A percentile compares a stretch with the other conserved stretches of the same genome.
Evolutionary conservation across 2,329 filamentous ascomycete species (phyloP).

Genomic region (Aspergillus latus): DNA sequence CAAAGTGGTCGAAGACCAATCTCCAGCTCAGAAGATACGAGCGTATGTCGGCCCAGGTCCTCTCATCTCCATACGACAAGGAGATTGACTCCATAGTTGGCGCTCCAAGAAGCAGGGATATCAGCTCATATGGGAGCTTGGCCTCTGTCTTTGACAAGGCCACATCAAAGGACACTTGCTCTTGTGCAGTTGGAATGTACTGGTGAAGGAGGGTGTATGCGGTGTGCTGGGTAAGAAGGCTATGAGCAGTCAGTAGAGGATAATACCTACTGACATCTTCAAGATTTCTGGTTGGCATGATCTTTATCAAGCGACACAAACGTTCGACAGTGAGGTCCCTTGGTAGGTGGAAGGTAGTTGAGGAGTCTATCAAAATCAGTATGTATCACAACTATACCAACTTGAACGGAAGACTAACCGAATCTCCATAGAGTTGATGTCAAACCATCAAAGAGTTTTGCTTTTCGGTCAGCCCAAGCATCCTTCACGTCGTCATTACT

Average conservation of each 20-base stretch:
- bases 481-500: conserved; percentile 85
- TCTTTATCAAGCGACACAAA: conserved; percentile 67
- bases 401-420: conserved; percentile 30
- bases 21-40: conserved; percentile 88
- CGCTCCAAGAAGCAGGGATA: conserved; percentile 78
- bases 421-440: conserved; percentile 43
- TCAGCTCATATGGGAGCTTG: conserved; percentile 75
- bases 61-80: conserved; percentile 63
- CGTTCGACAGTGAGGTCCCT: conserved; percentile 73
- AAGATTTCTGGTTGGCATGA: conserved; percentile 62
- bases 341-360: conserved; percentile 62
- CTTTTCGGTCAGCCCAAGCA: conserved; percentile 62
- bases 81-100: conserved; percentile 68
- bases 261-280: conserved; percentile 69
- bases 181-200: conserved; percentile 74
- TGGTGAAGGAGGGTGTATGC: conserved; percentile 78
- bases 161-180: conserved; percentile 76
- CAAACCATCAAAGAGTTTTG: conserved; percentile 58
- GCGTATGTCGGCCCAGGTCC: conserved; percentile 68
- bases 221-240: conserved; percentile 71
- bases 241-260: conserved; percentile 72
- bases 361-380: conserved; percentile 38
- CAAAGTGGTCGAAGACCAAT: conserved; percentile 82
- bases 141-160: conserved; percentile 57
- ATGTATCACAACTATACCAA: not conserved